Evolutionary conservation across 129 eudicot genomes (phyloP), one percentile per base, ranked within the genome.

Genomic region (Oenanthe sinensis): DNA sequence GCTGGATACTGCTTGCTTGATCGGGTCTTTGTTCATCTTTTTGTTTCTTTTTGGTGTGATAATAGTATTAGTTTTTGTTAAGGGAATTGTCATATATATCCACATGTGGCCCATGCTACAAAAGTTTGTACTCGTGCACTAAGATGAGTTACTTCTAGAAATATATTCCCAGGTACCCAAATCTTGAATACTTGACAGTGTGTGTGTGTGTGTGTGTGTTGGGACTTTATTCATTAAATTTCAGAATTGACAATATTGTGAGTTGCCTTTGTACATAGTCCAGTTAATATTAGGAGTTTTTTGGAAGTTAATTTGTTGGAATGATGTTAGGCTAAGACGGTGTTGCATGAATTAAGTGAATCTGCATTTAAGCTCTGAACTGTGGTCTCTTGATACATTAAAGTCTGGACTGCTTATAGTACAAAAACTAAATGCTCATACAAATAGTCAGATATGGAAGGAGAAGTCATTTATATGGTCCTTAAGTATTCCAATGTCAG

Each of bases 391-490:
- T 78, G 46, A 75, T 43, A 75, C 79, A 49, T 75, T 75, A 58
- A 65, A 78, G 81, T 73, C 36, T 26, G 62, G 14, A 26, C 58
- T 62, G 68, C 47, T n/a, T 74, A 16, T 63, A 63, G 81, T 78
- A 78, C 80, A 46, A 78, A 43, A 46, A 44, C 77, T 28, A 63
- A 78, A 71, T 78, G 49, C 36, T 65, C 49, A 71, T 71, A 45
- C 49, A 74, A 26, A 4, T 30, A 67, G 72, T 67, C 72, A 67
- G 72, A 26, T 78, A 60, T 60, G 36, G 54, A 47, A 79, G 22
- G 50, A 14, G 70, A 79, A 70, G 82, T 79, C 76, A 74, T 50
- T 42, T 37, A 79, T 48, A 79, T 28, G 58, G 81, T 78, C 81
- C 62, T 78, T 17, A 17, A 43, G 44, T 19, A 26, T 30, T 65